Conservation (phyloP, 73 alveolate genomes). For the Uronychia binucleata region DNA sequence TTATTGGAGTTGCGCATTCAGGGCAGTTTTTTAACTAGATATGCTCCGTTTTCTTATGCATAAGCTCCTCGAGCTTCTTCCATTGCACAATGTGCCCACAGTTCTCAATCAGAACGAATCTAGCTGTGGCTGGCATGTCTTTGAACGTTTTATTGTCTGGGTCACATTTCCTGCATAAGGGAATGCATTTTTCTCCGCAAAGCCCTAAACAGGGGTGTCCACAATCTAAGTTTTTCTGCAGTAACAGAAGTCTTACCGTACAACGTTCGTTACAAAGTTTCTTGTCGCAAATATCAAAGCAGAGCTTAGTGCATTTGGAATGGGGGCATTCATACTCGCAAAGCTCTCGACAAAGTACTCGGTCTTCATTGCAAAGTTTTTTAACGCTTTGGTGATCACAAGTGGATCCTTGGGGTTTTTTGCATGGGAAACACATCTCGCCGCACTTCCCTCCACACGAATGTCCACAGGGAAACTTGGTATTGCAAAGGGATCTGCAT, state of each 20-base stretch:
- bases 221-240: too few relatives aligned
- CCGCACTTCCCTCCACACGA: slow-evolving; percentile 69
- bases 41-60: too few relatives aligned
- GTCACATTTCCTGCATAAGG: too few relatives aligned
- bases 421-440: slow-evolving; percentile 59
- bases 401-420: slow-evolving; percentile 58
- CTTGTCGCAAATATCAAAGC: slow-evolving; percentile 70
- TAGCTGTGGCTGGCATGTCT: too few relatives aligned
- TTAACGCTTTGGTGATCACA: slow-evolving; percentile 66
- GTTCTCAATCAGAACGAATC: too few relatives aligned
- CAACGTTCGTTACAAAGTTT: slow-evolving; percentile 72
- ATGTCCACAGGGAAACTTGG: slow-evolving; percentile 77
- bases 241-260: background rate
- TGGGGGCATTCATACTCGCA: slow-evolving; percentile 71
- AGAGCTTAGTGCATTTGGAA: slow-evolving; percentile 61
- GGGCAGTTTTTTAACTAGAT: too few relatives aligned
- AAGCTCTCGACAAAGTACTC: slow-evolving; percentile 69
- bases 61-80: too few relatives aligned
- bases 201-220: too few relatives aligned
- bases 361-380: slow-evolving; percentile 59
- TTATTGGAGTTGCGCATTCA: too few relatives aligned
- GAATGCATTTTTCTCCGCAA: too few relatives aligned
- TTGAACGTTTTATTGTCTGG: too few relatives aligned
- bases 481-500: slow-evolving; percentile 59
- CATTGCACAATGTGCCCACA: too few relatives aligned